These are phyloP conservation scores for Purpureocillium lavendulum DNA, from an alignment of 2,329 filamentous ascomycete species.

Conservation along the genomic window DNA sequence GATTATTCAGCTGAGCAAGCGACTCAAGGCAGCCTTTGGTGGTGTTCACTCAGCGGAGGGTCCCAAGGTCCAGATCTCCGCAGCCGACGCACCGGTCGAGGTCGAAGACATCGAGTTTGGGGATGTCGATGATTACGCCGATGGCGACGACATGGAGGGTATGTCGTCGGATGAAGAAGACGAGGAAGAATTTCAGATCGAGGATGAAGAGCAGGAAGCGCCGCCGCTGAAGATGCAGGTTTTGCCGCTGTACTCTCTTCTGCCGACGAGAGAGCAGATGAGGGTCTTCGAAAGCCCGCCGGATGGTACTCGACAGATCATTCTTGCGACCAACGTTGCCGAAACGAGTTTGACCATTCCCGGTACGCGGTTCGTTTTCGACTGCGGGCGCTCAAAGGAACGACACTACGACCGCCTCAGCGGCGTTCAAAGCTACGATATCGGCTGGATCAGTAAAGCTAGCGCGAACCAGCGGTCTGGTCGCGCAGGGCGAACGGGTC, in stretches of 20 bases:
- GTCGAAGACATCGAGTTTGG: constrained; percentile 83
- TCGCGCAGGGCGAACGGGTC: constrained; percentile 89
- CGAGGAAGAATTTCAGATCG: constrained; percentile 58
- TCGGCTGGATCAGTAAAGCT: constrained; percentile 96
- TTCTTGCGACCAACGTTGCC: constrained; percentile 91
- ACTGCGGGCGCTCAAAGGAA: constrained; percentile 87
- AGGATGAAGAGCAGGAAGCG: constrained; percentile 49
- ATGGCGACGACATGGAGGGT: constrained; percentile 48
- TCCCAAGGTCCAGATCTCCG: constrained; percentile 66
- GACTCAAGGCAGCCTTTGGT: constrained; percentile 60
- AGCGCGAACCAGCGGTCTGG: constrained; percentile 87
- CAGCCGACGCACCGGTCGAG: constrained; percentile 71
- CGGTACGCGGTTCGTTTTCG: constrained; percentile 90
- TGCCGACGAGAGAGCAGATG: constrained; percentile 86
- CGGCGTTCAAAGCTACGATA: constrained; percentile 90
- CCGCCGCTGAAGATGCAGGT: constrained; percentile 72
- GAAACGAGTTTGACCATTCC: constrained; percentile 97
- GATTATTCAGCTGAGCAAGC: constrained; percentile 75
- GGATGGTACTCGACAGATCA: constrained; percentile 73
- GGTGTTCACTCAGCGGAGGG: constrained; percentile 47
- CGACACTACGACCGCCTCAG: constrained; percentile 80
- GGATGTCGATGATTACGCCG: constrained; percentile 54
- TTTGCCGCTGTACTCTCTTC: constrained; percentile 85
- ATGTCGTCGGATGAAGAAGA: constrained; percentile 49
- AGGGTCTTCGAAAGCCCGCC: constrained; percentile 81